These are phyloP conservation scores for Plantago major DNA, from an alignment of 257 asterid species.

Conservation along the genomic window DNA sequence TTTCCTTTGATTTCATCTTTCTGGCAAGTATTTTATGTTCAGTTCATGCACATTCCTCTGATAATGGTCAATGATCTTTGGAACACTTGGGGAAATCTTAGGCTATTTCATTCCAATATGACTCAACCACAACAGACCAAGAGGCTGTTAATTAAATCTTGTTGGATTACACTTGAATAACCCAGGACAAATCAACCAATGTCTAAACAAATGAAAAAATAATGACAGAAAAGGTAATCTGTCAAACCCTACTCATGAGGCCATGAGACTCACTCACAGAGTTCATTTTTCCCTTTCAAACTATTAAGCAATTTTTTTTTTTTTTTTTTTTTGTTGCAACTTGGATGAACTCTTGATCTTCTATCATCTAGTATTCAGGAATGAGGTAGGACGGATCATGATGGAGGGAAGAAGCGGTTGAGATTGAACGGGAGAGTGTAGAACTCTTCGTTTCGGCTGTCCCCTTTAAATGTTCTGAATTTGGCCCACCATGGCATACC, in stretches of 20 bases:
- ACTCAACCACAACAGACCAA: constrained; percentile 6
- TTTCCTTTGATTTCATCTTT: no score
- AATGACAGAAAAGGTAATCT: constrained; percentile 44
- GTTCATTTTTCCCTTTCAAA: constrained; percentile 13
- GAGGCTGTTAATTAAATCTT: no score
- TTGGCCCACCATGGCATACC: constrained; percentile 99
- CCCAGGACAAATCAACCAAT: constrained; percentile 30
- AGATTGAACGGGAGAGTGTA: constrained; percentile 96
- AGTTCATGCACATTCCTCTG: no score
- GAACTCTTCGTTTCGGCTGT: constrained; percentile 90
- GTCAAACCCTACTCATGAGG: constrained; percentile 28
- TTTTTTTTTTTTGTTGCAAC: not conserved
- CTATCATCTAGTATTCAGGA: constrained; percentile 1
- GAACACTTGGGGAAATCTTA: not conserved
- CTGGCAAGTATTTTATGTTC: no score
- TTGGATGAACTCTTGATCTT: not conserved
- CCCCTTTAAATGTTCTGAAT: constrained; percentile 86
- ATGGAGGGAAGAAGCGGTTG: constrained; percentile 94
- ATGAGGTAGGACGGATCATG: constrained; percentile 29
- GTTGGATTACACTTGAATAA: constrained; percentile 50
- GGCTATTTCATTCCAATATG: not conserved
- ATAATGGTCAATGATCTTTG: no score
- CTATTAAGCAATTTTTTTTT: constrained; percentile 2
- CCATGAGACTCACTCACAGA: constrained; percentile 11
- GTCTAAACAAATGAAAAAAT: constrained; percentile 45